These are phyloP conservation scores for Saccharomycopsis sp. DNA, from an alignment of 805 yeast genomes.

Conservation along the genomic window DNA sequence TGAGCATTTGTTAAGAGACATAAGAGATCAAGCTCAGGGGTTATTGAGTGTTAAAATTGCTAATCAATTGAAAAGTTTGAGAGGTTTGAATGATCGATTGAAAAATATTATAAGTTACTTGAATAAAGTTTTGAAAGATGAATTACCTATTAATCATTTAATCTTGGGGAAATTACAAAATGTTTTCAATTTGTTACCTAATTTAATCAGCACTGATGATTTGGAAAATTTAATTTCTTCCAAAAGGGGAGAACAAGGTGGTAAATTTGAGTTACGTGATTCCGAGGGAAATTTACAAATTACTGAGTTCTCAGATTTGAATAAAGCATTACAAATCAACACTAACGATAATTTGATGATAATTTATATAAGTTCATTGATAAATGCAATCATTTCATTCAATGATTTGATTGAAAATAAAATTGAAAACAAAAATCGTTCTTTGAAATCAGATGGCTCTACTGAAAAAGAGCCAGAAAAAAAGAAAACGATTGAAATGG, in stretches of 20 bases:
- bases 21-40: conserved; percentile 95
- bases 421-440: conserved; percentile 60
- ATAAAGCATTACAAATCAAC: conserved; percentile 80
- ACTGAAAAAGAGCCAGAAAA: background rate
- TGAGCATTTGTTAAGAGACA: conserved; percentile 89
- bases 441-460: conserved; percentile 14
- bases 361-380: conserved; percentile 81
- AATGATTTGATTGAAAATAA: conserved; percentile 96
- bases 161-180: conserved; percentile 92
- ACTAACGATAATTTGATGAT: conserved; percentile 96
- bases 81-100: conserved; percentile 76
- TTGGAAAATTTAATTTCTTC: conserved; percentile 19
- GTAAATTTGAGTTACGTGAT: conserved; percentile 21
- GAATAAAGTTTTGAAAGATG: conserved; percentile 60
- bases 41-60: conserved; percentile 80
- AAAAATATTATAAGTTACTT: conserved; percentile 72
- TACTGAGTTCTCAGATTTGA: conserved; percentile 31
- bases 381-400: conserved; percentile 91
- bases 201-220: conserved; percentile 36
- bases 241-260: conserved; percentile 7
- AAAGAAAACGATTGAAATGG: background rate
- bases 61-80: conserved; percentile 78
- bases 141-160: conserved; percentile 81
- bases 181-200: conserved; percentile 88
- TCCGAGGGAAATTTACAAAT: conserved; percentile 19